Evolutionary conservation across 2,329 filamentous ascomycete species (phyloP).

Genomic region (Aspergillus transmontanensis): DNA sequence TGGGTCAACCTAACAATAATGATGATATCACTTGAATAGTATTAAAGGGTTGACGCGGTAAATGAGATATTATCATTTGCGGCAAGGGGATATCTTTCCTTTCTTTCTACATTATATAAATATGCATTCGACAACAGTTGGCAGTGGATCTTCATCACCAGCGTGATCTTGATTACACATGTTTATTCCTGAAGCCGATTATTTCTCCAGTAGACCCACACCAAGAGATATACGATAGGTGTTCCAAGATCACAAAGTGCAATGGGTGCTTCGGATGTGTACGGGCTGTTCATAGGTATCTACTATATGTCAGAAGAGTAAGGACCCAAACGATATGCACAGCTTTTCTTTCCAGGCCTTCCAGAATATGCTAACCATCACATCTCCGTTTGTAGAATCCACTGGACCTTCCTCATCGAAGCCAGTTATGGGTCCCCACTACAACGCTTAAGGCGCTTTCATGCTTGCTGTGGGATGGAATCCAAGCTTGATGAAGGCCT

Average conservation of each 20-base stretch:
- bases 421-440: neutral
- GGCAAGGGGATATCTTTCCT: neutral
- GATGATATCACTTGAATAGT: neutral
- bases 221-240: neutral
- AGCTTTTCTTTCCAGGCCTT: too few relatives aligned
- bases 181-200: neutral
- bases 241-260: neutral
- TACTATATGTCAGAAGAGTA: neutral
- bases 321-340: neutral
- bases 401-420: neutral
- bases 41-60: neutral
- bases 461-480: neutral
- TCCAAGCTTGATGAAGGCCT: neutral
- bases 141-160: neutral
- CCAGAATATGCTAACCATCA: neutral
- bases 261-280: rapidly evolving
- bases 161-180: neutral
- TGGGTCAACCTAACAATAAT: rapidly evolving
- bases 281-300: neutral
- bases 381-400: neutral
- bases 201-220: neutral
- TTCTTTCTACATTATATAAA: neutral
- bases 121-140: neutral
- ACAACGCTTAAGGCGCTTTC: neutral
- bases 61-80: neutral